Evolutionary conservation across 768 basidiomycete species (phyloP), one percentile per base, ranked within the genome.

Genomic region (Termitomyces sp.): DNA sequence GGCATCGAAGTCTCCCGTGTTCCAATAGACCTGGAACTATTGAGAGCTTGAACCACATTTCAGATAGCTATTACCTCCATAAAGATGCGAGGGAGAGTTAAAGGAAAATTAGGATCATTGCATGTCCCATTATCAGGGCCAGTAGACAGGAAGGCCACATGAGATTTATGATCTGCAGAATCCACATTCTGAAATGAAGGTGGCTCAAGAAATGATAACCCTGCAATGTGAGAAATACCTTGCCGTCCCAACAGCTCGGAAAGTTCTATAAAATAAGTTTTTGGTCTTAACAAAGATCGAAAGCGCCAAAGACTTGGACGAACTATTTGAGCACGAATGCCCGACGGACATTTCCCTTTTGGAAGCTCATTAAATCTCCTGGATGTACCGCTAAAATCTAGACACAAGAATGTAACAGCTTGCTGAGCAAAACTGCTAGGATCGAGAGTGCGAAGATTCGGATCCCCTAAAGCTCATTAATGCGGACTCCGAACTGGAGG

Each of bases 101-200:
- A 56, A 8, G 79, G 78, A 59, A 72, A 80, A 2, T 63, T 62
- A 12, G 76, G 69, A 60, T 75, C 74, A 16, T 51, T 63, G 62
- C 79, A 79, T 4, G 75, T 75, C 1, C 79, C 78, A 60, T 69
- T 74, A 62, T 79, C 77, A 1, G 78, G 77, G 0, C 78, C 78
- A 7, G 71, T 74, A n/a, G 74, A 76, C 3, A 73, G 69, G 56
- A 77, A 79, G 11, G 72, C 67, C 24, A 79, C 77, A 57, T 79
- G 78, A 16, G 75, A 75, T 66, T 70, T 73, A 61, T 81, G 78
- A 51, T 78, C 73, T 1, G 62, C 59, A 33, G 77, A 79, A 58
- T 80, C 79, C 4, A 67, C 60, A 59, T 79, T 78, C 76, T 75
- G 18, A 44, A n/a, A 38, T 7, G 15, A 40, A 60, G 56, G 57